A percentile compares a stretch with the other conserved stretches of the same genome.
Conservation (phyloP, 1,284 basidiomycete genomes). For the Cutaneotrichosporon arboriforme region DNA sequence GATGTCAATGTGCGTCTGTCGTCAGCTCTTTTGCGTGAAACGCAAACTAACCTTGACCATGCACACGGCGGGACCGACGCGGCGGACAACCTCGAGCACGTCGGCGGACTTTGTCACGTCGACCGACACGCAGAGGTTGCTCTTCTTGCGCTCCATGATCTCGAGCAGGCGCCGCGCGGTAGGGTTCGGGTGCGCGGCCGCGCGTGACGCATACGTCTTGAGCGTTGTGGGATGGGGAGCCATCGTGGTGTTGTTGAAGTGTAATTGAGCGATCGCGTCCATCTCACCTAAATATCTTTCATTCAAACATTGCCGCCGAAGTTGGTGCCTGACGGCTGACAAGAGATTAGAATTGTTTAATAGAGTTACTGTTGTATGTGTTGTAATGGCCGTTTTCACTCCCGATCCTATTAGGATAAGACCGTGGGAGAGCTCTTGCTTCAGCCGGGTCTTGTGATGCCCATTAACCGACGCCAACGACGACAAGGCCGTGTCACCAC, state of each 20-base stretch:
- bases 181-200: slow-evolving; percentile 60
- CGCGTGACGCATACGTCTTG: slow-evolving; percentile 62
- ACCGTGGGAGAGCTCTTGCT: too few relatives aligned
- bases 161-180: slow-evolving; percentile 71
- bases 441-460: too few relatives aligned
- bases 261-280: not conserved
- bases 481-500: not conserved
- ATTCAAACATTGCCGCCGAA: too few relatives aligned
- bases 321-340: too few relatives aligned
- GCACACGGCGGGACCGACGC: slow-evolving; percentile 83
- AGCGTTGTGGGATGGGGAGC: slow-evolving; percentile 32
- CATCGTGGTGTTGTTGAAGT: slow-evolving; percentile 5
- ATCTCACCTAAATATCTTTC: too few relatives aligned
- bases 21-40: slow-evolving; percentile 1
- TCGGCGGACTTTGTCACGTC: slow-evolving; percentile 81
- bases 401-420: too few relatives aligned
- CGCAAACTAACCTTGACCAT: slow-evolving; percentile 72
- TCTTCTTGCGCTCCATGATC: slow-evolving; percentile 79
- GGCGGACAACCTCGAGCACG: slow-evolving; percentile 79
- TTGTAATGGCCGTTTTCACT: too few relatives aligned
- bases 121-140: slow-evolving; percentile 91
- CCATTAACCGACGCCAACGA: too few relatives aligned
- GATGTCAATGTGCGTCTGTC: slow-evolving; percentile 93
- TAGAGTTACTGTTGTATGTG: too few relatives aligned
- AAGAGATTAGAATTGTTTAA: too few relatives aligned